These are phyloP conservation scores for Phaffia rhodozyma DNA, from an alignment of 1,284 basidiomycete species.

Conservation along the genomic window DNA sequence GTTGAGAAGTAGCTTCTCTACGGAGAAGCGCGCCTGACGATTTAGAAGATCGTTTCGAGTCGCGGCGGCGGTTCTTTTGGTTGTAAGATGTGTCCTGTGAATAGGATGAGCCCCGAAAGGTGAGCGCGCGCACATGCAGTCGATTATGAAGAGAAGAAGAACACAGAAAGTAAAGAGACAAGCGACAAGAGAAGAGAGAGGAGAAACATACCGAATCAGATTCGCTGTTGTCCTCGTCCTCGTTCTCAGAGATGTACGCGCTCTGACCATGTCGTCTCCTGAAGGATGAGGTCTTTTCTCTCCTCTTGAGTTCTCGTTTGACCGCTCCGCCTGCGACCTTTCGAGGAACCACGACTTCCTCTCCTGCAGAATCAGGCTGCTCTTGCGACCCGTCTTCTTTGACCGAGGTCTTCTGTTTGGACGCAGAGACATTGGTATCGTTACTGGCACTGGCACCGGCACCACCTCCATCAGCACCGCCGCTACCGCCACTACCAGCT, in stretches of 20 bases:
- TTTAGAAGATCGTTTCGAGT: neutral
- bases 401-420: neutral
- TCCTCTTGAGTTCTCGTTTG: conserved; percentile 52
- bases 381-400: neutral
- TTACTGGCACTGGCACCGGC: neutral
- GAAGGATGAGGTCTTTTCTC: conserved; percentile 39
- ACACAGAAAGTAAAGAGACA: too few species aligned
- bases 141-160: neutral
- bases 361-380: conserved; percentile 1
- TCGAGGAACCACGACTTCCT: conserved; percentile 19
- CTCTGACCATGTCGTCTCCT: neutral
- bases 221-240: conserved; percentile 28
- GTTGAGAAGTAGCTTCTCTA: neutral
- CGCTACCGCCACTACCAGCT: conserved; percentile 6
- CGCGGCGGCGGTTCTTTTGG: neutral
- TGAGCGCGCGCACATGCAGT: neutral
- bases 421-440: neutral
- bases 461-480: conserved; percentile 40
- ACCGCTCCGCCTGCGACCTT: conserved; percentile 55
- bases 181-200: neutral
- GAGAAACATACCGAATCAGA: conserved; percentile 18
- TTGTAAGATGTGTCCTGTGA: too few species aligned
- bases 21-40: neutral
- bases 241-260: conserved; percentile 23
- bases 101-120: neutral